Evolutionary conservation across 257 asterid species (phyloP), one percentile per base, ranked within the genome.

Genomic region (Perilla frutescens): DNA sequence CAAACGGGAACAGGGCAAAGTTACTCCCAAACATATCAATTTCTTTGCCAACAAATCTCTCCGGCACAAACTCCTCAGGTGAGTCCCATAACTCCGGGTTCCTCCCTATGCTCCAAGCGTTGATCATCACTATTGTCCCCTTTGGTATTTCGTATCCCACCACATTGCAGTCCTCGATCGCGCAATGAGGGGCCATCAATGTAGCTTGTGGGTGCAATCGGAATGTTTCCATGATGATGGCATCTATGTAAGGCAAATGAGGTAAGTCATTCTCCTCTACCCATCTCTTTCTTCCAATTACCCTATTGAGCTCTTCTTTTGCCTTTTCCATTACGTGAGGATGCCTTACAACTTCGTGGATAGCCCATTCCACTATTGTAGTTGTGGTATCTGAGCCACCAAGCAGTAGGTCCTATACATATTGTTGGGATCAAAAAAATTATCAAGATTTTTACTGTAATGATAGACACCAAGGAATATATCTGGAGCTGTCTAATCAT

Each of bases 91-190:
- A 53, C 7, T 51, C 44, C 0, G 53, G 76, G 32, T 75, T 64
- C 34, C 80, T 75, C 51, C 78, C 75, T 31, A 80, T 70, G 60
- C 76, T 67, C 77, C 79, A 79, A 1, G 67, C 32, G 7, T 80
- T 80, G 36, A 80, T 47, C 1, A 75, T 3, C 8, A 80, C 50
- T 0, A 8, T 73, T 0, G 79, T 79, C 20, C 83, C 77, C 70
- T 68, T 79, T 12, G 60, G 31, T 13, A 79, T 49, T 41, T 68
- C 59, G 66, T 67, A 79, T 37, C 79, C 79, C 53, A 50, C 79
- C 8, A 79, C 64, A 0, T 73, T 69, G 47, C 80, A 70, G 62
- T 79, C 83, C 43, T 75, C 75, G 2, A 53, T 60, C 32, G 81
- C 8, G 49, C 10, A 59, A 67, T 62, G 76, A 0, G 84, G 81